These are phyloP conservation scores for Colletotrichum sp. DNA, from an alignment of 2,329 filamentous ascomycete genomes.

Conservation along the genomic window DNA sequence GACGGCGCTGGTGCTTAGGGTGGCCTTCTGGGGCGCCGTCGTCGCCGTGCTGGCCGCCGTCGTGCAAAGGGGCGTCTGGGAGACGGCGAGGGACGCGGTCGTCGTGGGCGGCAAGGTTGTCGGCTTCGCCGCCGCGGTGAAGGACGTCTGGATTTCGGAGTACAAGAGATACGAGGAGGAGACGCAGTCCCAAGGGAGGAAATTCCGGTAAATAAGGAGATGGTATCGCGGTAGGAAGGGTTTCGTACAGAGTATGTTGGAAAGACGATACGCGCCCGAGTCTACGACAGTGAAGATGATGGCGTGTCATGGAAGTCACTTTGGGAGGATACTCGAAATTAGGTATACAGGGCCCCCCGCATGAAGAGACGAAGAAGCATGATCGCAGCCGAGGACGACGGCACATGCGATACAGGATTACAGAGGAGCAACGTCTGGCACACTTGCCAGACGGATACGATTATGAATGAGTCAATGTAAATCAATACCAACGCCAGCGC, in stretches of 20 bases:
- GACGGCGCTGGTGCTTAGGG: slow-evolving; percentile 67
- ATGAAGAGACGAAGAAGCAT: not conserved
- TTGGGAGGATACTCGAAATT: not conserved
- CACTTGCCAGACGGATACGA: not conserved
- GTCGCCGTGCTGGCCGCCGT: slow-evolving; percentile 59
- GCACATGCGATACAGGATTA: not conserved
- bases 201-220: slow-evolving; percentile 1
- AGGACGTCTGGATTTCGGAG: slow-evolving; percentile 61
- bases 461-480: slow-evolving; percentile 10
- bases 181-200: slow-evolving; percentile 32
- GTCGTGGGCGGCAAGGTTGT: slow-evolving; percentile 47
- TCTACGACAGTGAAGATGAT: not conserved
- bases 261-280: not conserved
- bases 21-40: slow-evolving; percentile 70
- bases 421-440: not conserved
- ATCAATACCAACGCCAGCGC: slow-evolving; percentile 43
- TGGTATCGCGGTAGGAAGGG: not conserved
- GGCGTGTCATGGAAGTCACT: not conserved
- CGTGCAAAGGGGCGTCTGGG: slow-evolving; percentile 70
- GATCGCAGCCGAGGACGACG: not conserved
- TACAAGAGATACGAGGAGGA: slow-evolving; percentile 62
- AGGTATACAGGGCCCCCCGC: not conserved
- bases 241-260: not conserved
- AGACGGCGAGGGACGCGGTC: slow-evolving; percentile 64
- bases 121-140: slow-evolving; percentile 53